Evolutionary conservation across 805 yeast species (phyloP).

Genomic region (Komagataella pseudopastoris): DNA sequence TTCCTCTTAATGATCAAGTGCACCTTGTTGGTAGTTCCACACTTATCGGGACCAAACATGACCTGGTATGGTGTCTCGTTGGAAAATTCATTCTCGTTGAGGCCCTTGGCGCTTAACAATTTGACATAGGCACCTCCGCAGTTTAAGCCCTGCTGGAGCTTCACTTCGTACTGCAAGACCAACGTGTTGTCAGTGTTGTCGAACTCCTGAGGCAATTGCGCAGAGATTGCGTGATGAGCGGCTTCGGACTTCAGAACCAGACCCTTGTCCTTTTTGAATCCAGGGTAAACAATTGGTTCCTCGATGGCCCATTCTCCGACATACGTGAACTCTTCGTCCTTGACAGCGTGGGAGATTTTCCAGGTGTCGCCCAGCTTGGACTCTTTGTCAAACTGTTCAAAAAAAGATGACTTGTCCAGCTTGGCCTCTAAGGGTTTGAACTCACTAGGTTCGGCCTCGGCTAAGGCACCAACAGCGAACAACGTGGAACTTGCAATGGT

Average conservation of each 20-base stretch:
- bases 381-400: constrained; percentile 47
- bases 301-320: constrained; percentile 69
- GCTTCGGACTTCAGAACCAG: constrained; percentile 66
- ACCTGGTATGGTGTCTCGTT: constrained; percentile 65
- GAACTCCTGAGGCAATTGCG: constrained; percentile 40
- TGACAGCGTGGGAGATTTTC: constrained; percentile 45
- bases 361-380: constrained; percentile 23
- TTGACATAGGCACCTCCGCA: constrained; percentile 92
- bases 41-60: constrained; percentile 92
- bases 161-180: constrained; percentile 84
- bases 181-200: constrained; percentile 49
- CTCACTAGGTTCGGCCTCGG: background rate
- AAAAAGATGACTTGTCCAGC: constrained; percentile 14
- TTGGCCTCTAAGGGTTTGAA: background rate
- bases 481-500: background rate
- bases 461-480: background rate
- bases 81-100: constrained; percentile 32
- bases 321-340: constrained; percentile 42
- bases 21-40: constrained; percentile 70
- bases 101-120: constrained; percentile 35
- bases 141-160: constrained; percentile 59
- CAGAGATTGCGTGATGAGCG: constrained; percentile 72
- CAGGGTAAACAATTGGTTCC: constrained; percentile 44
- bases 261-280: constrained; percentile 55
- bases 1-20: constrained; percentile 60